These are phyloP conservation scores for Hibiscus mutabilis DNA, from an alignment of 345 rosid species.

Conservation along the genomic window DNA sequence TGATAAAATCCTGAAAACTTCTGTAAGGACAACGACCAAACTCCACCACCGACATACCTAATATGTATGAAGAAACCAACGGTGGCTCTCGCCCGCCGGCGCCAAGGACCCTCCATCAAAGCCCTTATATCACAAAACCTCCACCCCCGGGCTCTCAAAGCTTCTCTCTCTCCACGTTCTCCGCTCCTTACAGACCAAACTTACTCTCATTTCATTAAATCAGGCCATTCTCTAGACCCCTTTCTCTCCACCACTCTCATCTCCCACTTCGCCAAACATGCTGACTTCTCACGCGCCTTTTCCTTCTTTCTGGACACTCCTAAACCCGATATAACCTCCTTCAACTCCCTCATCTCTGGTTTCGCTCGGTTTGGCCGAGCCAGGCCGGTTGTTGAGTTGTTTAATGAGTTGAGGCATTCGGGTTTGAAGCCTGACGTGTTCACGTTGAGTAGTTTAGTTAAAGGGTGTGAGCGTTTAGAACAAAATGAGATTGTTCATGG, in stretches of 20 bases:
- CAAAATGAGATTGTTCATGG: slow-evolving; percentile 30
- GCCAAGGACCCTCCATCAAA: slow-evolving; percentile 12
- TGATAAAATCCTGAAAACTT: background rate
- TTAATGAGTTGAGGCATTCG: slow-evolving; percentile 23
- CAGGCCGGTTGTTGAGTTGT: slow-evolving; percentile 11
- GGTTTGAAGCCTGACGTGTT: slow-evolving; percentile 32
- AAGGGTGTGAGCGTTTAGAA: slow-evolving; percentile 18
- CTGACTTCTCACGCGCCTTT: slow-evolving; percentile 20
- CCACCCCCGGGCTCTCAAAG: slow-evolving; percentile 24
- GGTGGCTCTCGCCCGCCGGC: background rate
- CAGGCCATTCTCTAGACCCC: slow-evolving; percentile 29
- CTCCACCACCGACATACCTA: background rate
- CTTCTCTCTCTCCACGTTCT: slow-evolving; percentile 14
- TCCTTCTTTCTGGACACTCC: slow-evolving; percentile 29
- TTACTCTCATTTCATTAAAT: slow-evolving; percentile 29
- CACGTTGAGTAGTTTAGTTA: slow-evolving; percentile 31
- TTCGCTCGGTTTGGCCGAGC: slow-evolving; percentile 19
- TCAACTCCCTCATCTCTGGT: slow-evolving; percentile 34
- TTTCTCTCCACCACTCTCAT: slow-evolving; percentile 27
- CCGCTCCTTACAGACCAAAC: slow-evolving; percentile 29
- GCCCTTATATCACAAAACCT: slow-evolving; percentile 15
- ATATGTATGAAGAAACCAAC: slow-evolving; percentile 29
- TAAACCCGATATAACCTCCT: slow-evolving; percentile 24
- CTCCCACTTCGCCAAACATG: slow-evolving; percentile 26
- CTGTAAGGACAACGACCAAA: background rate